A percentile compares a stretch with the other conserved stretches of the same genome.
phyloP scores from a whole-genome alignment of 441 rosid genomes.

The Corymbia calophylla region DNA sequence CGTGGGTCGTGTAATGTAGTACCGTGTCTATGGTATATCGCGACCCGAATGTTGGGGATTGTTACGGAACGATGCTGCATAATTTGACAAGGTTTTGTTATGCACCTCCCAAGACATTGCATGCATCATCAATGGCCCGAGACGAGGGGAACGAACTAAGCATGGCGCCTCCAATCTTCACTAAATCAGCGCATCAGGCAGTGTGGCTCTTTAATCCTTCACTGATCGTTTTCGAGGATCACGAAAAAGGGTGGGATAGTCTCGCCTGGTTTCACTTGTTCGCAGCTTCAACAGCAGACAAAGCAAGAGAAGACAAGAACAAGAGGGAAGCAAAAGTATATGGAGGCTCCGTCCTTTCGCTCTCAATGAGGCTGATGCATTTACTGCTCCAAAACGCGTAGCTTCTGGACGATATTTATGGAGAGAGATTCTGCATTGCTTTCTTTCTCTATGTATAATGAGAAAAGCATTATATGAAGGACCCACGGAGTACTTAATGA shows the following conservation, averaged over 20 bases:
- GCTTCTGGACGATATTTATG: background rate
- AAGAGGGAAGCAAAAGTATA: background rate
- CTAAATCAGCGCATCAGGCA: background rate
- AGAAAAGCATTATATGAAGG: background rate
- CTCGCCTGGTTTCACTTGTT: background rate
- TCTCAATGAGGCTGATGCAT: background rate
- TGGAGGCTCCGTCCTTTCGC: background rate
- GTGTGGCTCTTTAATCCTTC: background rate
- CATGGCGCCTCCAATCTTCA: background rate
- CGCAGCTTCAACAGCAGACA: background rate
- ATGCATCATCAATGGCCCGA: background rate
- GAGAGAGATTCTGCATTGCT: background rate
- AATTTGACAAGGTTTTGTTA: background rate
- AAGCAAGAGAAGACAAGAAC: background rate
- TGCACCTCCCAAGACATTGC: background rate
- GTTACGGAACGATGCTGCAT: background rate
- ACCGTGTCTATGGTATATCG: background rate
- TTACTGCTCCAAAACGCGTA: background rate
- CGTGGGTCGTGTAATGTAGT: background rate
- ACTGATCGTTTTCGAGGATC: background rate
- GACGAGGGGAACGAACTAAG: background rate
- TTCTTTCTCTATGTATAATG: background rate
- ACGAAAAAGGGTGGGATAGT: fast-evolving
- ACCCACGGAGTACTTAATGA: background rate
- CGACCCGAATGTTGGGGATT: background rate